Base-by-base conservation (phyloP, 768 basidiomycete species). In the Macrolepiota dolichaula region DNA sequence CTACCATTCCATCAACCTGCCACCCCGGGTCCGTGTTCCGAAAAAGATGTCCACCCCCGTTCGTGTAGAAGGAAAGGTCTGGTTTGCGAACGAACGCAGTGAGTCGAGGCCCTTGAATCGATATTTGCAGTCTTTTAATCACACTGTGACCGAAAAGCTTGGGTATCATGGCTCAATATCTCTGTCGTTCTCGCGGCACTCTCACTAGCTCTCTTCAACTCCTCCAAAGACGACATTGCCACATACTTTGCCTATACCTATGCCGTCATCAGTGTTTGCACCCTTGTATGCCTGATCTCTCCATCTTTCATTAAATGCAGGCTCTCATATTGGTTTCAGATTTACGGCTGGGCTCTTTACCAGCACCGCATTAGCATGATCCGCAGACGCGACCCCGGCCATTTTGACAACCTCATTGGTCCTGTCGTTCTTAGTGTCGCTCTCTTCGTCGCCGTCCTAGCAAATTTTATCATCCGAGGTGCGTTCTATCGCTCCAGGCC, bases 71-170 rank as follows among this genome's bases (percentile, higher is more conserved):
- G 88, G 86, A 22, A 98, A 98, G 69, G 95, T 98, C 51, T 98
- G 96, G 95, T 96, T 98, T 71, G 94, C 95, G 9, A 97, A 97
- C 69, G 95, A 98, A 74, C 79, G 93, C 70, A 94, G 92, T 94
- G 51, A 62, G 87, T 74, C 7, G 53, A n/a, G 12, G 11, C 49
- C 17, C 55, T 15, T 7, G 27, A 6, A 44, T 19, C 13, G 51
- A 19, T 55, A 55, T 32, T 55, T 9, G 49, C 38, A 2, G 2
- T 42, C 32, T 42, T 17, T 57, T 40, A 32, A 32, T 46, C 19
- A 29, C 35, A n/a, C 42, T 44, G 17, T 10, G 3, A 44, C 40
- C 51, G 55, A 13, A 17, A 55, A 94, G 92, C 96, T 1, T 97
- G 95, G 91, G 82, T 98, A 35, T 84, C 95, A 0, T 99, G 96